phyloP scores from a whole-genome alignment of 441 rosid genomes.

The Populus hybrid region DNA sequence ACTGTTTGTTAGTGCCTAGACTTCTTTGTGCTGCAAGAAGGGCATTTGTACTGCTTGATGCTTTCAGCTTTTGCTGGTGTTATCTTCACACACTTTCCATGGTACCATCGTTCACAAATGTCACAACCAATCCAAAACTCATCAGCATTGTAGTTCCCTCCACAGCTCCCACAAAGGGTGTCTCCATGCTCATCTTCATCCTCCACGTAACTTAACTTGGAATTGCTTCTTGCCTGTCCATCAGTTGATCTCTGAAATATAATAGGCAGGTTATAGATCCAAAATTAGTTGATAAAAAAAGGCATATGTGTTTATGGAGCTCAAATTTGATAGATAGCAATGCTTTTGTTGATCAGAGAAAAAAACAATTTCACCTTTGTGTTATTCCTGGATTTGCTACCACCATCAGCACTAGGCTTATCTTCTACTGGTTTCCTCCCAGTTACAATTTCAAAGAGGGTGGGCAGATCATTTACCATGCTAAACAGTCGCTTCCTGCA shows the following conservation, averaged over 20 bases:
- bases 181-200: conserved; percentile 76
- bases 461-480: conserved; percentile 77
- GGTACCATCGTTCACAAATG: conserved; percentile 82
- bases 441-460: conserved; percentile 79
- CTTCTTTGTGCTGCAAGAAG: conserved; percentile 67
- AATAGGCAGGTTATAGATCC: not conserved
- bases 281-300: not conserved
- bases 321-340: not conserved
- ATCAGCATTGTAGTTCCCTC: conserved; percentile 61
- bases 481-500: conserved; percentile 81
- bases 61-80: conserved; percentile 79
- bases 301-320: not conserved
- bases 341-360: not conserved
- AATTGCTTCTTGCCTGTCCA: conserved; percentile 54
- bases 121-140: conserved; percentile 90
- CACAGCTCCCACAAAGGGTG: conserved; percentile 75
- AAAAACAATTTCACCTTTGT: conserved; percentile 43
- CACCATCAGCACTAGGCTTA: conserved; percentile 57
- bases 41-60: conserved; percentile 86
- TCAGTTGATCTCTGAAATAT: conserved; percentile 60
- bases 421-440: conserved; percentile 66
- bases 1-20: conserved; percentile 40
- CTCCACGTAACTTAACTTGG: conserved; percentile 45
- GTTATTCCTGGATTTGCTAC: conserved; percentile 72
- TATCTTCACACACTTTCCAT: conserved; percentile 80